Conservation (phyloP, 1,284 basidiomycete genomes). For the Schizopora paradoxa region DNA sequence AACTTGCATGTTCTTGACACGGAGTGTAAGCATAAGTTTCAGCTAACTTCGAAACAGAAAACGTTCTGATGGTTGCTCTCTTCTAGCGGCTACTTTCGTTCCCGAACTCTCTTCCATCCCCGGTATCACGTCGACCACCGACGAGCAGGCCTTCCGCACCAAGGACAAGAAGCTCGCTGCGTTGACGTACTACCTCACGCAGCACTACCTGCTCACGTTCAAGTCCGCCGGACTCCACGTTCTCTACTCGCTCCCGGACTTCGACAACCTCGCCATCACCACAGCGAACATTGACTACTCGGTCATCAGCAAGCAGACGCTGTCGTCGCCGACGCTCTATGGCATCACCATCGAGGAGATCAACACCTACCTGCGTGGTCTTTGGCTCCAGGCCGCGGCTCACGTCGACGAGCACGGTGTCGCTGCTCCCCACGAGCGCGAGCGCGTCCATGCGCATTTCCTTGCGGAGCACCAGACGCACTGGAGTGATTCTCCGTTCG, state of each 20-base stretch:
- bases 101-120: constrained; percentile 13
- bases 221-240: constrained; percentile 16
- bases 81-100: constrained; percentile 12
- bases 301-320: constrained; percentile 10
- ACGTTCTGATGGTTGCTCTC: too few relatives aligned
- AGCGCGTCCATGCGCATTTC: constrained; percentile 19
- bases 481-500: constrained; percentile 17
- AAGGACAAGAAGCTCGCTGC: constrained; percentile 7
- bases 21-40: constrained; percentile 5
- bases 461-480: constrained; percentile 27
- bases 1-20: constrained; percentile 12
- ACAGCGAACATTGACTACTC: constrained; percentile 18
- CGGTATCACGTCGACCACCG: background rate
- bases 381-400: constrained; percentile 30
- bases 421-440: constrained; percentile 5
- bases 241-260: constrained; percentile 19
- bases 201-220: constrained; percentile 16
- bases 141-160: background rate
- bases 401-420: constrained; percentile 19
- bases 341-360: constrained; percentile 27
- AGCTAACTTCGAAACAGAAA: too few relatives aligned
- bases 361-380: constrained; percentile 27
- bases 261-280: constrained; percentile 19
- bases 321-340: constrained; percentile 22
- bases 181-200: constrained; percentile 15